Conservation (phyloP, 331 rosid species). For the Saraca asoca region DNA sequence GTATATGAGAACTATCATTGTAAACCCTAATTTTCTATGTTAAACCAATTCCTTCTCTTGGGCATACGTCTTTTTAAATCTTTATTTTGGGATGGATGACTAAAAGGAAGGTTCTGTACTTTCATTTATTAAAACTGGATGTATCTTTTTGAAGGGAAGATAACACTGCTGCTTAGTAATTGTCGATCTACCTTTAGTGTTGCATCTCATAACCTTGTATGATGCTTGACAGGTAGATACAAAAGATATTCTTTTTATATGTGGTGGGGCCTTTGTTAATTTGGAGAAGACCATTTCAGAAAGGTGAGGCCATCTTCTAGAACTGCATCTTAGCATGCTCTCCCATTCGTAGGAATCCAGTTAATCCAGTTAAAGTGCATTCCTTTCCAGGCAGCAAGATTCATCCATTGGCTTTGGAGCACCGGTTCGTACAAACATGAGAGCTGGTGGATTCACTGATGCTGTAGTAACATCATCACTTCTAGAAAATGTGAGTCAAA, state of each 20-base stretch:
- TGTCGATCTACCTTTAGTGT: conserved; percentile 5
- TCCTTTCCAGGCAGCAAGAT: conserved; percentile 56
- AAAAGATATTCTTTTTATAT: conserved; percentile 48
- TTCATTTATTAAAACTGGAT: background rate
- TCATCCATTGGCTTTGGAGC: conserved; percentile 82
- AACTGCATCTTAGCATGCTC: conserved; percentile 11
- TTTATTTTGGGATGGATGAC: conserved; percentile 8
- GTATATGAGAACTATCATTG: conserved; percentile 34
- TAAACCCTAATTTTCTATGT: conserved; percentile 22
- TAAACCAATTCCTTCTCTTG: background rate
- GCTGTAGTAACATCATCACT: conserved; percentile 56
- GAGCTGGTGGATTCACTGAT: conserved; percentile 46
- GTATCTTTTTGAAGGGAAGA: conserved; percentile 19
- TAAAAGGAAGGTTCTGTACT: background rate
- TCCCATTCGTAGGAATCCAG: background rate
- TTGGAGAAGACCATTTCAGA: conserved; percentile 57
- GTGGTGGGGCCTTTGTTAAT: conserved; percentile 60
- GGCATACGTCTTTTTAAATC: background rate
- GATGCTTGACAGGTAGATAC: conserved; percentile 47
- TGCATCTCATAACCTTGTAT: conserved; percentile 6
- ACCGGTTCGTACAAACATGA: conserved; percentile 70
- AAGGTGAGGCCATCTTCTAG: conserved; percentile 36
- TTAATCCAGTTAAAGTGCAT: conserved; percentile 4
- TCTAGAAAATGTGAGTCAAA: conserved; percentile 59
- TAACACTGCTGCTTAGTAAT: conserved; percentile 9